phyloP scores from a whole-genome alignment of 1,139 yeast genomes.

The Diutina sp. region DNA sequence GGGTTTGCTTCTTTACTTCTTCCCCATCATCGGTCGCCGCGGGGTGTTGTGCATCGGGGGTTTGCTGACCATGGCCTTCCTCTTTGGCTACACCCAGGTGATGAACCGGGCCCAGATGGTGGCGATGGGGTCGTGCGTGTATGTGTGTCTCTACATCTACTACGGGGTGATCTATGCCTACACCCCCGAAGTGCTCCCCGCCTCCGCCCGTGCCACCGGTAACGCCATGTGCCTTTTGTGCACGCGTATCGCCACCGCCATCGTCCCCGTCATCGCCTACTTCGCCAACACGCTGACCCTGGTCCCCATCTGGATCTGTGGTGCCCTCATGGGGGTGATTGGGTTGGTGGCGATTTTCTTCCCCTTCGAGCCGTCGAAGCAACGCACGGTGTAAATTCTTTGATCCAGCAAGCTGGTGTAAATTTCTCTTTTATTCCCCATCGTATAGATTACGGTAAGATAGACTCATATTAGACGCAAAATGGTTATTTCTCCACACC shows the following conservation, averaged over 20 bases:
- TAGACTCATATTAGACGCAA: too few species aligned
- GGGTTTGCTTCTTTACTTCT: conserved; percentile 22
- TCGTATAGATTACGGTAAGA: background rate
- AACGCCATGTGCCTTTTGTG: conserved; percentile 36
- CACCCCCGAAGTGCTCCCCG: conserved; percentile 48
- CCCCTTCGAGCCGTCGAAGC: conserved; percentile 35
- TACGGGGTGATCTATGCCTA: conserved; percentile 44
- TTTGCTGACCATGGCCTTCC: conserved; percentile 35
- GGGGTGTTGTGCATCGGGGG: conserved; percentile 47
- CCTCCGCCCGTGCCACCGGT: conserved; percentile 44
- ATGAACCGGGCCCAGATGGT: conserved; percentile 36
- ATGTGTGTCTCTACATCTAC: conserved; percentile 37
- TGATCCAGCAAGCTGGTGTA: background rate
- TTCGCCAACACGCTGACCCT: conserved; percentile 29
- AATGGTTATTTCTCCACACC: too few species aligned
- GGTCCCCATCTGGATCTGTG: conserved; percentile 49
- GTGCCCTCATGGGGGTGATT: conserved; percentile 34
- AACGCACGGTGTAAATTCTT: conserved; percentile 11
- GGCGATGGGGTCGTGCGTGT: conserved; percentile 39
- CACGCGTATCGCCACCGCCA: conserved; percentile 32
- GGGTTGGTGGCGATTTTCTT: conserved; percentile 28
- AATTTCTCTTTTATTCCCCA: background rate
- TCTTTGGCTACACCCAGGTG: conserved; percentile 46
- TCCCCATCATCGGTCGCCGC: conserved; percentile 39
- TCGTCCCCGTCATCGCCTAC: conserved; percentile 41